Base-by-base conservation (phyloP, 768 basidiomycete species). In the Lanmaoa rubissima region DNA sequence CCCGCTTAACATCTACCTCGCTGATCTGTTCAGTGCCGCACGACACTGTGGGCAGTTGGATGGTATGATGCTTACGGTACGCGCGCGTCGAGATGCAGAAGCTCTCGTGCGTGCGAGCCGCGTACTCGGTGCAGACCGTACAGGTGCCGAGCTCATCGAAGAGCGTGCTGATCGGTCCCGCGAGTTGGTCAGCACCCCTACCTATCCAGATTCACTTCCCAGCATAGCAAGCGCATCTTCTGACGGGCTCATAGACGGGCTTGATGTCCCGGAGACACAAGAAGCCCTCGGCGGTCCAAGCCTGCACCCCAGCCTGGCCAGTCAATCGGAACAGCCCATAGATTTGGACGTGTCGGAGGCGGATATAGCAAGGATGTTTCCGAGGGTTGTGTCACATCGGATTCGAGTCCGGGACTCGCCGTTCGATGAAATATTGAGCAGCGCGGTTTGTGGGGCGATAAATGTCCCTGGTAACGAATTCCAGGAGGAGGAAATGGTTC, bases 351-450 rank as follows among this genome's bases (percentile, higher is more conserved):
- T 88, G 5, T 86, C 86, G 6, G 87, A 90, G 68, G 84, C 85
- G 54, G 87, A 92, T 62, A 78, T 90, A 59, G 87, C 87, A 54
- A 79, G 87, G 56, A 83, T 90, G 31, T 81, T 89, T 59, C 88
- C 88, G 36, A 74, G 88, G 21, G 83, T 86, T 0, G 79, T 92
- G 32, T 85, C 87, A 8, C 91, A 93, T 72, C 85, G 91, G 12
- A 65, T 93, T 57, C 77, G 86, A 48, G 80, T 90, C 53, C 78
- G 89, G 38, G 80, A 84, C 66, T 83, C 87, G 1, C 87, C 87
- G 2, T 76, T 82, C 56, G 87, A 90, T 55, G 87, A 92, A 66
- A 71, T 90, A 3, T 69, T 92, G 54, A 82, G 82, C 9, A 83
- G 88, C 57, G 78, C 82, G 4, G 68, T 86, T 57, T 85, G 78